Conservation (phyloP, 1,284 basidiomycete genomes). For the Heimioporus punctisporus region DNA sequence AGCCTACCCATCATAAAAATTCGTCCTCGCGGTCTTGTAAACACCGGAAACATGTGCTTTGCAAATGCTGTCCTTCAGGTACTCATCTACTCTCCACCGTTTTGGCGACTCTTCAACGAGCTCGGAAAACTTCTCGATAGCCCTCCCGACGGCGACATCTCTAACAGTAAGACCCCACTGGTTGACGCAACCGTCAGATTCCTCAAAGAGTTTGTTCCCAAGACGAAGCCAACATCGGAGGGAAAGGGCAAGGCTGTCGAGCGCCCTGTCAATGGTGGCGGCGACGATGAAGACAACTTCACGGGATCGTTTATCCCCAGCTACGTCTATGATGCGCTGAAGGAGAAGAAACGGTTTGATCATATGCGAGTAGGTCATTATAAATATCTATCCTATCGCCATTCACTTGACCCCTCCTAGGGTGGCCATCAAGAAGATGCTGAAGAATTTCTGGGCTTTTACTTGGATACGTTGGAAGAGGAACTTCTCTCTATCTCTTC, state of each 20-base stretch:
- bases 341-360: conserved; percentile 94
- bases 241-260: conserved; percentile 37
- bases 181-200: conserved; percentile 87
- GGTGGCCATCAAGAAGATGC: conserved; percentile 98
- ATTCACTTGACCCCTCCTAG: conserved; percentile 35
- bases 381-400: background rate
- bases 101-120: conserved; percentile 80
- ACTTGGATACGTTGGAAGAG: conserved; percentile 94
- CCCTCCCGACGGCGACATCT: conserved; percentile 36
- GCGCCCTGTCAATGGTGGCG: conserved; percentile 14
- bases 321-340: conserved; percentile 96
- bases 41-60: conserved; percentile 98
- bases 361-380: conserved; percentile 76
- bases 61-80: conserved; percentile 95
- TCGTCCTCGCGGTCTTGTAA: conserved; percentile 85
- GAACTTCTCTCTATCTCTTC: conserved; percentile 77
- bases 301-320: conserved; percentile 85
- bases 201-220: conserved; percentile 73
- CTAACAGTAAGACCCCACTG: conserved; percentile 66
- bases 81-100: conserved; percentile 88
- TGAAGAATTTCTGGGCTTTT: conserved; percentile 99
- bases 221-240: conserved; percentile 17
- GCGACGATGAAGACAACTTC: conserved; percentile 35
- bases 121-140: conserved; percentile 55
- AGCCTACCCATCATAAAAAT: conserved; percentile 38